Evolutionary conservation across 2,329 filamentous ascomycete species (phyloP), one percentile per base, ranked within the genome.

Genomic region (Ophiostoma sp.): DNA sequence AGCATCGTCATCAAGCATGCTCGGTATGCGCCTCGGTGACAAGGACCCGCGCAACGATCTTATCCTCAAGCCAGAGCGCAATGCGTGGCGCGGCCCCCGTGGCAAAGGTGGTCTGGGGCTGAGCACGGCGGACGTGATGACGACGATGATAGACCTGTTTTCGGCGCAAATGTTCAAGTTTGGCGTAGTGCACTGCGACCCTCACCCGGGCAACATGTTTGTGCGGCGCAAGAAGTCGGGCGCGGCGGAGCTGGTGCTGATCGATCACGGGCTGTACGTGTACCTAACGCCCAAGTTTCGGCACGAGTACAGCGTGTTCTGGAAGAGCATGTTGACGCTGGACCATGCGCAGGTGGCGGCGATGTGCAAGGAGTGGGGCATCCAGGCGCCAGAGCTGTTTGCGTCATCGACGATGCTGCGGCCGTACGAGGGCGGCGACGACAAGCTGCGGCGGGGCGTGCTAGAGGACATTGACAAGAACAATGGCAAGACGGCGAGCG

Each of bases 81-180:
- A 87, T 52, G 84, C 86, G 73, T 97, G 93, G 93, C 87, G 85
- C 73, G 93, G 94, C 4, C 80, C 78, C 6, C 84, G 86, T 65
- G 85, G 87, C 40, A 87, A 86, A 70, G 94, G 93, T 65, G 95
- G 95, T 0, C 85, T 98, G 0, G 95, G 95, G 0, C 81, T 99
- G 3, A 88, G 87, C 7, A 82, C 92, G 42, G 91, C 90, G 75
- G 89, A 94, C 69, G 92, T 97, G 69, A 98, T 98, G 95, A 90
- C 89, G 5, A 97, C 92, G 44, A 97, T 98, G 88, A 87, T 97
- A 65, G 94, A 97, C 76, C 84, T 98, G 45, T 99, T 98, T 81
- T 91, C 89, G n/a, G 93, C 92, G 2, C 94, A 98, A 76, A 98
- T 98, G 84, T 99, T 97, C 82, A 89, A 96, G 72, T 98, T 92